phyloP scores from a whole-genome alignment of 23 red algal species.

The Gracilaria vermiculophylla region DNA sequence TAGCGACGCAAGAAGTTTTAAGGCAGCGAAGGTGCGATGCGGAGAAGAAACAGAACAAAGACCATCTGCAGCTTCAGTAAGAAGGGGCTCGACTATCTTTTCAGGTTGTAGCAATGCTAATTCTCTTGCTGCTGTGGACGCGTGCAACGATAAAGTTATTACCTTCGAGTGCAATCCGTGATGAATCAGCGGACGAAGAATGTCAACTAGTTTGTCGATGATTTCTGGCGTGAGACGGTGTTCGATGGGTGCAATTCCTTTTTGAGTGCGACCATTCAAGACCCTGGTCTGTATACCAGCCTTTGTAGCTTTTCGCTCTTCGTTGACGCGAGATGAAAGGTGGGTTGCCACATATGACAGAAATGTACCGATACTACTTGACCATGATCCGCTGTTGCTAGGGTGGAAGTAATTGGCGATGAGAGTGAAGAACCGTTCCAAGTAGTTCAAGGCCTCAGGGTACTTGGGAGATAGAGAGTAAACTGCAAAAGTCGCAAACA shows the following conservation, averaged over 20 bases:
- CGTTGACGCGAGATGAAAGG: slow-evolving; percentile 47
- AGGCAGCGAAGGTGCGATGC: slow-evolving; percentile 78
- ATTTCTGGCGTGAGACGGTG: slow-evolving; percentile 65
- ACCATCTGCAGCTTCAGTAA: slow-evolving; percentile 63
- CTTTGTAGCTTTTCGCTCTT: slow-evolving; percentile 68
- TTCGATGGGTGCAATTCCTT: slow-evolving; percentile 65
- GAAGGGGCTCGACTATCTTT: slow-evolving; percentile 41
- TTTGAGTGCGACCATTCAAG: slow-evolving; percentile 13
- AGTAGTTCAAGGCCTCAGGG: slow-evolving; percentile 25
- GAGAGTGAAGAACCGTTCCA: slow-evolving; percentile 61
- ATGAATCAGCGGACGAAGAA: slow-evolving; percentile 73
- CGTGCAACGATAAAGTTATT: slow-evolving; percentile 50
- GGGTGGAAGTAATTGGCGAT: slow-evolving; percentile 79
- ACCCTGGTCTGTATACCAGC: slow-evolving; percentile 55
- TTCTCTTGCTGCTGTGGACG: slow-evolving; percentile 55
- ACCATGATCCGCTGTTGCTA: slow-evolving; percentile 78
- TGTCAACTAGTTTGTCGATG: slow-evolving; percentile 45
- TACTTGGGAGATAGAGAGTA: slow-evolving; percentile 62
- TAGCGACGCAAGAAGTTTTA: slow-evolving; percentile 64
- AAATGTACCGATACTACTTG: slow-evolving; percentile 59
- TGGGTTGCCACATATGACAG: slow-evolving; percentile 37
- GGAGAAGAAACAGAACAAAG: slow-evolving; percentile 70
- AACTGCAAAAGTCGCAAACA: slow-evolving; percentile 56
- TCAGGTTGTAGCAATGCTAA: slow-evolving; percentile 64
- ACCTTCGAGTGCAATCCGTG: slow-evolving; percentile 70